phyloP scores from a whole-genome alignment of 371 early-diverging fungal species.

The Lichtheimia corymbifera region DNA sequence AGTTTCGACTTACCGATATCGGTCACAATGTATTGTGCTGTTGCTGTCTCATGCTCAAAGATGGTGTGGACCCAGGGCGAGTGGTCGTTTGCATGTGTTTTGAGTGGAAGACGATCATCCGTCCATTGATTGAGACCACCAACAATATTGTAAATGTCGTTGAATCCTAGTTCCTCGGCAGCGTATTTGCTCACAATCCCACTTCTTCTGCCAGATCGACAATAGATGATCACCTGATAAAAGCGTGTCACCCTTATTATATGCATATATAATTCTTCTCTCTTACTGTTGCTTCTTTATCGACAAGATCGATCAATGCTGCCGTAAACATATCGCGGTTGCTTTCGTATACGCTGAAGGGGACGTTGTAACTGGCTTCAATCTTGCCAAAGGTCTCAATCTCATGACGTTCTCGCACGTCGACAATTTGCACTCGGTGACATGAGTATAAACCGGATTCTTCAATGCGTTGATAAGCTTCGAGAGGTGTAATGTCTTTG shows the following conservation, averaged over 20 bases:
- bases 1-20: conserved; percentile 30
- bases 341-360: conserved; percentile 2
- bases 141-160: conserved; percentile 31
- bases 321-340: background rate
- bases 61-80: conserved; percentile 50
- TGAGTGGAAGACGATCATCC: conserved; percentile 29
- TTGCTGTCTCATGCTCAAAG: conserved; percentile 44
- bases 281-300: conserved; percentile 7
- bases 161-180: conserved; percentile 26
- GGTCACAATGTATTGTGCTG: conserved; percentile 46
- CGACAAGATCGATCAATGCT: background rate
- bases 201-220: conserved; percentile 46
- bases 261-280: background rate
- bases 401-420: conserved; percentile 34
- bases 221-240: conserved; percentile 37
- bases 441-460: no score
- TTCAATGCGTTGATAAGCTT: no score
- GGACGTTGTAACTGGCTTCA: conserved; percentile 29
- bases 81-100: conserved; percentile 40
- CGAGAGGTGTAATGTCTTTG: no score
- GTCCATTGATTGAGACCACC: conserved; percentile 40
- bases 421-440: conserved; percentile 10
- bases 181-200: conserved; percentile 29
- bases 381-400: conserved; percentile 29
- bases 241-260: background rate